Base-by-base conservation (phyloP, 2,329 filamentous ascomycete species). In the Fusarium citri region DNA sequence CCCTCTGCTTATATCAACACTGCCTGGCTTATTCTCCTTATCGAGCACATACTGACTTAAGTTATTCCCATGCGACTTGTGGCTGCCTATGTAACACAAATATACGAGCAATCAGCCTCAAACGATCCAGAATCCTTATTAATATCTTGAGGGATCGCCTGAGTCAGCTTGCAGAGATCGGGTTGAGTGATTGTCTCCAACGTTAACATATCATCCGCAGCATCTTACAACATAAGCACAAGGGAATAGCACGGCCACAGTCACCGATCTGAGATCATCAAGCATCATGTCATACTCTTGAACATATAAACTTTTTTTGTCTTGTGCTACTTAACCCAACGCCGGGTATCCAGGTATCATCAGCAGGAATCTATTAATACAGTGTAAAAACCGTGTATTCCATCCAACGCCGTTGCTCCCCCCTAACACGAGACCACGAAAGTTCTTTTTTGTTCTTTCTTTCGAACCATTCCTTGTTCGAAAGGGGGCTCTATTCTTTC, bases 301-400 rank as follows among this genome's bases (percentile, higher is more conserved):
- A 48, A 42, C 37, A 37, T 22, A 40, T 50, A 37, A 37, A 49
- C 34, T 61, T 46, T 49, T 55, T 69, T 46, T n/a, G 34, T 46
- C 47, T 43, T 60, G 41, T 55, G 48, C 31, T 59, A 43, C 40
- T 45, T 65, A 25, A 34, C 48, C 66, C 41, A 72, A 73, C 60
- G 58, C 59, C 49, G 25, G 55, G 50, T 64, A 56, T 60, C 58
- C 69, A 72, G 69, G 63, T 70, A 72, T 72, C 66, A 60, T 53
- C 46, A 54, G 42, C 55, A 48, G 59, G 55, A 65, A 60, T 73
- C 68, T 71, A 71, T 58, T 63, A 55, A 43, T 71, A 64, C 64
- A 64, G 66, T 61, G 48, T 58, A 55, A 57, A 57, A 57, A 26
- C 37, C 68, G 34, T 53, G 59, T 60, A 68, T 68, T 43, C 63